Percentiles rank a stretch among this genome's conserved stretches.
phyloP scores from a whole-genome alignment of 1,139 yeast species.

The Candida glucosophila region DNA sequence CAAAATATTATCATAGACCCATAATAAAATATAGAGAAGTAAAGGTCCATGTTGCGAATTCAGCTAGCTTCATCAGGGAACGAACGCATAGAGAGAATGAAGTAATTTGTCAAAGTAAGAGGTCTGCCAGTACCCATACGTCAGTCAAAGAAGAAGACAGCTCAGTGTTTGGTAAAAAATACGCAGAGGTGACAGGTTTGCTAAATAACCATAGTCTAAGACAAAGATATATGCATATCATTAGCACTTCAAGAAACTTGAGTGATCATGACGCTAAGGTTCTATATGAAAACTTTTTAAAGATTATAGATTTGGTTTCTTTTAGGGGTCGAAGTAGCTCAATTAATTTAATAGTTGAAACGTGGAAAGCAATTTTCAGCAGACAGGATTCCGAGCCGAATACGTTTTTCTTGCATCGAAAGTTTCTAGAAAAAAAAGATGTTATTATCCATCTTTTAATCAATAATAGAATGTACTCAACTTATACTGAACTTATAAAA shows the following conservation, averaged over 20 bases:
- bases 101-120: too few species aligned
- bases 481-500: slow-evolving; percentile 11
- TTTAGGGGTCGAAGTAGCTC: slow-evolving; percentile 8
- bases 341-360: slow-evolving; percentile 11
- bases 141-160: too few species aligned
- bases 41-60: too few species aligned
- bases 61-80: too few species aligned
- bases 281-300: slow-evolving; percentile 9
- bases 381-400: slow-evolving; percentile 3
- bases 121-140: too few species aligned
- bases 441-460: slow-evolving; percentile 14
- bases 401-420: slow-evolving; percentile 9
- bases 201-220: slow-evolving; percentile 7
- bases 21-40: too few species aligned
- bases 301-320: slow-evolving; percentile 11
- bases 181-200: slow-evolving; percentile 9
- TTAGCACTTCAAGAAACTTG: slow-evolving; percentile 5
- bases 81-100: too few species aligned
- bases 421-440: slow-evolving; percentile 11
- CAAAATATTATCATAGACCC: too few species aligned
- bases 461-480: slow-evolving; percentile 12
- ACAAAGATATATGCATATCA: slow-evolving; percentile 6
- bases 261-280: slow-evolving; percentile 7
- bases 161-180: too few species aligned
- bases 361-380: slow-evolving; percentile 13